Evolutionary conservation across 164 flowering plant species (phyloP).

Genomic region (Vitis rotundifolia): DNA sequence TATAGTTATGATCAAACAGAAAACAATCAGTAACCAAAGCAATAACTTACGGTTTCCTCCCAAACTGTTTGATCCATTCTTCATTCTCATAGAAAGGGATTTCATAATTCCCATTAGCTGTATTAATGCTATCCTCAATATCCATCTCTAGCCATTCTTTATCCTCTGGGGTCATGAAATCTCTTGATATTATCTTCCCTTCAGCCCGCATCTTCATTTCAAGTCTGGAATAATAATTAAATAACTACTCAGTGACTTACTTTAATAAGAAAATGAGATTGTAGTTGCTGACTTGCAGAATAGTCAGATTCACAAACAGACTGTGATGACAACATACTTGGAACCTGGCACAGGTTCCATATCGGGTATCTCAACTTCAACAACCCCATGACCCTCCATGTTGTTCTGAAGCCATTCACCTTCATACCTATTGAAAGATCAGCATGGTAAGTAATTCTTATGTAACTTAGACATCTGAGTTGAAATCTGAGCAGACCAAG

Average conservation of each 20-base stretch:
- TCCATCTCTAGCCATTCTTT: constrained; percentile 94
- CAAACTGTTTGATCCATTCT: constrained; percentile 67
- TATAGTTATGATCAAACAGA: no score
- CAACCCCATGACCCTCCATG: constrained; percentile 95
- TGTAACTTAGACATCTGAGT: not conserved
- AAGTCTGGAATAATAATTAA: constrained; percentile 45
- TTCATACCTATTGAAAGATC: constrained; percentile 63
- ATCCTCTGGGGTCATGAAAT: constrained; percentile 88
- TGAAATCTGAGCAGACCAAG: not conserved
- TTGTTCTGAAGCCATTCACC: constrained; percentile 95
- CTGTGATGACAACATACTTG: constrained; percentile 56
- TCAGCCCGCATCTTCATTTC: constrained; percentile 90
- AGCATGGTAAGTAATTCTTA: not conserved
- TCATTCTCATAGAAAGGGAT: constrained; percentile 77
- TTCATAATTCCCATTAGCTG: constrained; percentile 49
- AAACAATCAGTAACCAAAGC: no score
- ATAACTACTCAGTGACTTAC: not conserved
- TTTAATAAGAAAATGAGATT: not conserved
- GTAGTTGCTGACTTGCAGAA: not conserved
- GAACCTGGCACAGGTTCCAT: constrained; percentile 90
- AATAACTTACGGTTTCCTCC: constrained; percentile 75
- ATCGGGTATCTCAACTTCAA: constrained; percentile 88
- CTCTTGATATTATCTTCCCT: constrained; percentile 72
- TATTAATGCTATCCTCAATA: constrained; percentile 71
- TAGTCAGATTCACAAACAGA: not conserved